Evolutionary conservation across 1,139 yeast genomes (phyloP).

Genomic region (Saccharomyces hybrid): DNA sequence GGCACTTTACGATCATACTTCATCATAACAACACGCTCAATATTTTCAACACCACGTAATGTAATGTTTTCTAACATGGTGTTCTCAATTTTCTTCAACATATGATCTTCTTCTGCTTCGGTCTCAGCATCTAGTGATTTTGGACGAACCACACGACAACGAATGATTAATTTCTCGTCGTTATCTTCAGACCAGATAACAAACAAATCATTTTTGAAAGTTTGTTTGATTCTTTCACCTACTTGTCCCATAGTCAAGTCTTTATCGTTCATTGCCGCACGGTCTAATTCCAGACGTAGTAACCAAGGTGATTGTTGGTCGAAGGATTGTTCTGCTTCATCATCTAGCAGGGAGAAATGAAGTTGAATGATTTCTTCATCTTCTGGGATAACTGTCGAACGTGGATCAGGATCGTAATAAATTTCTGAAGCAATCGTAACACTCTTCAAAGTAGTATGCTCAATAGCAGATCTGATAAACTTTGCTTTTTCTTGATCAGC

Average conservation of each 20-base stretch:
- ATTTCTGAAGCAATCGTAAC: constrained; percentile 97
- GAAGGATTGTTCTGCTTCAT: constrained; percentile 85
- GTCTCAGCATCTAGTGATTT: constrained; percentile 87
- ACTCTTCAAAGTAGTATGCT: constrained; percentile 88
- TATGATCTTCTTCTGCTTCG: constrained; percentile 95
- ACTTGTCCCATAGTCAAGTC: constrained; percentile 98
- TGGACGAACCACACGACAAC: constrained; percentile 98
- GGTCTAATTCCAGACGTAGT: constrained; percentile 89
- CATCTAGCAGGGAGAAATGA: constrained; percentile 95
- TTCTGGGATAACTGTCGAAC: constrained; percentile 89
- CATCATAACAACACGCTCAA: constrained; percentile 76
- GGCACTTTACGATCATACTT: constrained; percentile 78
- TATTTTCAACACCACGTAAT: constrained; percentile 92
- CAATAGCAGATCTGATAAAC: constrained; percentile 91
- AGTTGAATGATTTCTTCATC: constrained; percentile 97
- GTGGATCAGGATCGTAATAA: constrained; percentile 96
- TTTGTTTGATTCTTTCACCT: constrained; percentile 88
- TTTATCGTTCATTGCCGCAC: constrained; percentile 98
- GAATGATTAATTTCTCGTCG: constrained; percentile 90
- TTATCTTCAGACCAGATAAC: constrained; percentile 99
- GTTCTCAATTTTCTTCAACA: constrained; percentile 88
- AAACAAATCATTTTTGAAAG: constrained; percentile 89
- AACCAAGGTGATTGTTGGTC: constrained; percentile 98
- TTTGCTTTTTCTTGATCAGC: constrained; percentile 89
- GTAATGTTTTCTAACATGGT: constrained; percentile 95